Conservation (phyloP, 2,329 filamentous ascomycete species). For the Tolypocladium inflatum region DNA sequence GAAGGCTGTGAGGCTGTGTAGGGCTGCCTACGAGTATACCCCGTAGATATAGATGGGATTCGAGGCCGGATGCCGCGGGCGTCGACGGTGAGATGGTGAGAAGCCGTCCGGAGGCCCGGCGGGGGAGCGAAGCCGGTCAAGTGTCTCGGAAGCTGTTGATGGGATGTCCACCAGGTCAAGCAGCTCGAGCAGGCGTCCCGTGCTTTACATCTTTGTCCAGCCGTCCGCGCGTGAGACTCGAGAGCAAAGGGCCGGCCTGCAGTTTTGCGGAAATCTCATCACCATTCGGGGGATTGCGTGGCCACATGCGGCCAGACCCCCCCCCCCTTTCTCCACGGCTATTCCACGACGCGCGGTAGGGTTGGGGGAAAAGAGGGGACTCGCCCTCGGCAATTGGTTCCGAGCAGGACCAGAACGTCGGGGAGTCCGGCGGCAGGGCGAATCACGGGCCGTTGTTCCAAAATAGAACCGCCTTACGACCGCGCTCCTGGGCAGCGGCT, state of each 20-base stretch:
- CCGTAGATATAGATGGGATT: too few relatives aligned
- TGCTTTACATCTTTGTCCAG: background rate
- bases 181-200: background rate
- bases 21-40: too few relatives aligned
- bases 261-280: background rate
- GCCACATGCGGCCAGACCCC: background rate
- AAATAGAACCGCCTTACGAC: background rate
- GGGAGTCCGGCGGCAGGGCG: background rate
- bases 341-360: background rate
- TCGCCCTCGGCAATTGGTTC: background rate
- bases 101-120: background rate
- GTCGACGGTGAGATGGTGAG: background rate
- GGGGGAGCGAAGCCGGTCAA: background rate
- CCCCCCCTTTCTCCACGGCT: background rate
- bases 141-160: background rate
- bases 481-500: too few relatives aligned
- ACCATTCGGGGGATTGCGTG: background rate
- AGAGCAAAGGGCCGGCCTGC: background rate
- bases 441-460: background rate
- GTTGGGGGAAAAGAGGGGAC: background rate
- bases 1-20: background rate
- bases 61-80: background rate
- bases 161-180: background rate
- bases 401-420: background rate
- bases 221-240: background rate